Conservation (phyloP, 306 rosid genomes). For the Medicago ruthenica region DNA sequence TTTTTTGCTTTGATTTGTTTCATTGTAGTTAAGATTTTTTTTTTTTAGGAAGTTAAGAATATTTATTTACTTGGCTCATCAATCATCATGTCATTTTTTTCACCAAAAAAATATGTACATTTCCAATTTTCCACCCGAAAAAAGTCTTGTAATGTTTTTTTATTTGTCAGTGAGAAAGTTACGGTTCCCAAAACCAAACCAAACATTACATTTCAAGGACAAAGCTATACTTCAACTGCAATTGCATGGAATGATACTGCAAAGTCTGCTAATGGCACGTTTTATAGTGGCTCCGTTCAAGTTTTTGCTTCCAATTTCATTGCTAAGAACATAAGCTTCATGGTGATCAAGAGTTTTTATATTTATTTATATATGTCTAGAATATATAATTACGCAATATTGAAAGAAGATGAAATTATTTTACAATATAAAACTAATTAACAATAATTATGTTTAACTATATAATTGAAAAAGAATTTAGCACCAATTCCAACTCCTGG, state of each 20-base stretch:
- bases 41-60: too few species aligned
- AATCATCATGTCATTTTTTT: constrained; percentile 19
- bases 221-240: constrained; percentile 71
- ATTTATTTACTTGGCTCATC: neutral
- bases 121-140: too few species aligned
- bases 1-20: neutral
- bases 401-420: neutral
- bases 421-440: constrained; percentile 18
- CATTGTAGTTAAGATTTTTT: too few species aligned
- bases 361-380: neutral
- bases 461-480: constrained; percentile 59
- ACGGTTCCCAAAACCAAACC: constrained; percentile 61
- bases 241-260: constrained; percentile 90
- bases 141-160: too few species aligned
- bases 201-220: constrained; percentile 90
- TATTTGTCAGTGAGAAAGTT: constrained; percentile 71
- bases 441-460: constrained; percentile 1
- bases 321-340: constrained; percentile 92
- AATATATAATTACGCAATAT: neutral
- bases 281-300: constrained; percentile 83
- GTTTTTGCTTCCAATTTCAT: constrained; percentile 81
- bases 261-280: constrained; percentile 80
- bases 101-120: too few species aligned
- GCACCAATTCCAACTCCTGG: constrained; percentile 94
- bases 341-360: constrained; percentile 53